A percentile compares a stretch with the other conserved stretches of the same genome.
Evolutionary conservation across 805 yeast genomes (phyloP).

Genomic region (Kuraishia floccosa): DNA sequence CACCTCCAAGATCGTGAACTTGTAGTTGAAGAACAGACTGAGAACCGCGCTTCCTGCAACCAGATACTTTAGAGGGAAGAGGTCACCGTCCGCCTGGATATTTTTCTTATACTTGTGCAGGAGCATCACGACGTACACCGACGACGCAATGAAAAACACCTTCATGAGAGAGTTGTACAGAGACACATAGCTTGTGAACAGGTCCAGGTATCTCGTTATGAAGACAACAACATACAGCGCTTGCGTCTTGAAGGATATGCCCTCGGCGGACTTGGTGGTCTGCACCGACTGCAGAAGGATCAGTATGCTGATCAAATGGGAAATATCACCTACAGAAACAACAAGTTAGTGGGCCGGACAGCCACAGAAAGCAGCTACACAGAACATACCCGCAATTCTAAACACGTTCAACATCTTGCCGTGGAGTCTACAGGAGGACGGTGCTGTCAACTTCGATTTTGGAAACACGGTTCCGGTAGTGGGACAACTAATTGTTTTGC

Average conservation of each 20-base stretch:
- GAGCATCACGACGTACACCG: slow-evolving; percentile 63
- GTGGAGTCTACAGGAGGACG: no score
- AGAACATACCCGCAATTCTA: slow-evolving; percentile 17
- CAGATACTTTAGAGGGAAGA: slow-evolving; percentile 66
- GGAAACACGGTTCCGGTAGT: no score
- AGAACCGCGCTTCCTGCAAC: slow-evolving; percentile 46
- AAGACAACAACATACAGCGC: slow-evolving; percentile 65
- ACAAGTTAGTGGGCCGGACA: not conserved
- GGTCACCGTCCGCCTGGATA: slow-evolving; percentile 51
- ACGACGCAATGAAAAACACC: slow-evolving; percentile 64
- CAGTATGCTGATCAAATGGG: slow-evolving; percentile 73
- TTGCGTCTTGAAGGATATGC: slow-evolving; percentile 87
- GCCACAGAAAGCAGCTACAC: no score
- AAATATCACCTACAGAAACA: slow-evolving; percentile 47
- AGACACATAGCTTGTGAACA: slow-evolving; percentile 45
- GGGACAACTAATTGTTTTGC: slow-evolving; percentile 2
- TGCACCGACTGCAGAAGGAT: slow-evolving; percentile 65
- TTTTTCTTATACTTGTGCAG: slow-evolving; percentile 53
- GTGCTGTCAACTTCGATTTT: no score
- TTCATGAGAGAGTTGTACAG: slow-evolving; percentile 77
- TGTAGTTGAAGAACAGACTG: slow-evolving; percentile 54
- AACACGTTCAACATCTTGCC: slow-evolving; percentile 28
- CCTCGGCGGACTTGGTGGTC: slow-evolving; percentile 55
- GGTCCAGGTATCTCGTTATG: slow-evolving; percentile 60
- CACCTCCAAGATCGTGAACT: slow-evolving; percentile 50